phyloP scores from a whole-genome alignment of 306 rosid species.

The Vigna reflexopilosa region DNA sequence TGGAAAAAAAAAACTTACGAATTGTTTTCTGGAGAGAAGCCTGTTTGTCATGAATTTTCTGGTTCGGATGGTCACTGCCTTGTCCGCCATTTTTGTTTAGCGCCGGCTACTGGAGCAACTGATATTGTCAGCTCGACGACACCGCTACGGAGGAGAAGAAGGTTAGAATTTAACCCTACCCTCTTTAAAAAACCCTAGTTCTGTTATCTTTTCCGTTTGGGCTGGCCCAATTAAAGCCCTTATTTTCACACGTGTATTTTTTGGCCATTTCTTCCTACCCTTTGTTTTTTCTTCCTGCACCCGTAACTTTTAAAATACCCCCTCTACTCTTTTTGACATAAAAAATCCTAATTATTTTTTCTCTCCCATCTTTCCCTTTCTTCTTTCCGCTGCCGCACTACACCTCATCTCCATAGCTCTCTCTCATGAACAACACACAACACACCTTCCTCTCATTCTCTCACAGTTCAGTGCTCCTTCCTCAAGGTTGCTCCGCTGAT shows the following conservation, averaged over 20 bases:
- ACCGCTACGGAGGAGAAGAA: background rate
- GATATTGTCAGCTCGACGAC: background rate
- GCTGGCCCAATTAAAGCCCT: background rate
- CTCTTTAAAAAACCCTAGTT: slow-evolving; percentile 21
- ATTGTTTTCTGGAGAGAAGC: slow-evolving; percentile 87
- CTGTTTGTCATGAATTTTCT: slow-evolving; percentile 89
- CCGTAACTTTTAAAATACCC: no score
- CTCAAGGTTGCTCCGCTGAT: no score
- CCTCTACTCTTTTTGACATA: no score
- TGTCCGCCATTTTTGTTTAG: slow-evolving; percentile 75
- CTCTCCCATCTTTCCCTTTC: no score
- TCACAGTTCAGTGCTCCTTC: no score
- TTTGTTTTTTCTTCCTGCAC: no score
- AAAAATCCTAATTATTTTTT: no score
- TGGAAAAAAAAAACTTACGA: slow-evolving; percentile 53
- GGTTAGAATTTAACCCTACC: background rate
- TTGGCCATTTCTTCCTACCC: no score
- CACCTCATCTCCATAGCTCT: no score
- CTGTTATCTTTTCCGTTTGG: background rate
- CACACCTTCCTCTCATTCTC: no score
- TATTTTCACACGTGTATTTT: background rate
- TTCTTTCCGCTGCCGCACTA: no score
- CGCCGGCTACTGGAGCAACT: slow-evolving; percentile 8
- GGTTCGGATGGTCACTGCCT: slow-evolving; percentile 86
- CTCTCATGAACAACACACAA: no score